Conservation (phyloP, 1,284 basidiomycete species). For the Austroboletus rostrupii region DNA sequence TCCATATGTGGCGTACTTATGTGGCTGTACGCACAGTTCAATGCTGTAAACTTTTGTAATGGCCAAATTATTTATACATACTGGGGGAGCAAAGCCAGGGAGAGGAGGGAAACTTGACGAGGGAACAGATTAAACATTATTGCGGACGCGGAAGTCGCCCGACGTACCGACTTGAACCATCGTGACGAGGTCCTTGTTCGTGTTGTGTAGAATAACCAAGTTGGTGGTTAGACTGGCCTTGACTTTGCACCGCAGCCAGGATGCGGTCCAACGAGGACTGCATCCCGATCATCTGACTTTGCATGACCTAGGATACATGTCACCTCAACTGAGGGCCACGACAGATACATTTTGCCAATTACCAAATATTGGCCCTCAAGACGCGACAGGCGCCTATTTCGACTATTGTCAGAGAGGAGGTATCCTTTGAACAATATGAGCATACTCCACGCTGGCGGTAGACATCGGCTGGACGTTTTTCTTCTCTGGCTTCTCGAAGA, state of each 20-base stretch:
- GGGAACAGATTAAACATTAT: conserved; percentile 7
- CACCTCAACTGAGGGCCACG: conserved; percentile 44
- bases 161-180: conserved; percentile 38
- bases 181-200: conserved; percentile 23
- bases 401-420: conserved; percentile 18
- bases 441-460: conserved; percentile 67
- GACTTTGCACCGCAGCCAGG: conserved; percentile 60
- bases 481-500: conserved; percentile 92
- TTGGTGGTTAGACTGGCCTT: conserved; percentile 38
- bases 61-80: conserved; percentile 40
- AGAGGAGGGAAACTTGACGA: conserved; percentile 65
- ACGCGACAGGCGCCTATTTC: conserved; percentile 66
- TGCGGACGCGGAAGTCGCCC: conserved; percentile 1
- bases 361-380: conserved; percentile 82
- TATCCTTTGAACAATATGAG: conserved; percentile 8
- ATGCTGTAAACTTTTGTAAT: background rate
- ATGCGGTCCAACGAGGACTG: conserved; percentile 82
- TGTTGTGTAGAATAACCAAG: conserved; percentile 22
- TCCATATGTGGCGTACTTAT: conserved; percentile 88
- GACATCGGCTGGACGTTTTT: conserved; percentile 61
- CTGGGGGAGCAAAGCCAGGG: conserved; percentile 86
- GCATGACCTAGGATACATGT: conserved; percentile 56
- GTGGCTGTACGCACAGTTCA: conserved; percentile 48
- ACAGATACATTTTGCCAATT: conserved; percentile 13
- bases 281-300: conserved; percentile 88